Base-by-base conservation (phyloP, 2,329 filamentous ascomycete genomes). In the Venturiaceae sp. region DNA sequence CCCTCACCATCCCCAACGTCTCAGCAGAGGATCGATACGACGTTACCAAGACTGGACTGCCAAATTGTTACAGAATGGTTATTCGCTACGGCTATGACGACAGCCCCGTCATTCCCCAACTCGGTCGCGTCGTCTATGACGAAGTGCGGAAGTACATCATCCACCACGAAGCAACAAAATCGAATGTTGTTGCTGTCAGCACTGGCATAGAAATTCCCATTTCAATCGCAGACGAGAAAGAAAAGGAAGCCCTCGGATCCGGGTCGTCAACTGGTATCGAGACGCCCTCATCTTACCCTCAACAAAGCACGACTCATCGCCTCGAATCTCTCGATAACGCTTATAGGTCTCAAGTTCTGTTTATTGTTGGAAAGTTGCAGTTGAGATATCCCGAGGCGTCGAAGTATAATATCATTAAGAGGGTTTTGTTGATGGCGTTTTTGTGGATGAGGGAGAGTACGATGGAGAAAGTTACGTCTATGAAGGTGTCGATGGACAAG, bases 1-100 rank as follows among this genome's bases (percentile, higher is more conserved):
- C 85, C 0, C 74, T 88, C 0, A 78, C 83, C 33, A 72, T 75
- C 2, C 85, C 86, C 0, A 79, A 77, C 0, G 78, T 71, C 8
- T 53, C 62, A 6, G 85, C 2, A 2, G 75, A 76, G 2, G 73
- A 81, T 6, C 72, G 79, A 1, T 81, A 80, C 61, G 72, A 74
- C 21, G 72, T 80, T 5, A 66, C 68, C 6, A 68, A 74, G 6
- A 69, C 76, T 6, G 68, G 73, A 0, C 70, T 88, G 21, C 81
- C 82, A 0, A 80, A 83, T 33, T 85, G 83, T 63, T 90, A 88
- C 67, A 81, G 85, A 2, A 74, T 90, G 9, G 82, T 87, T 2
- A 77, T 88, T 2, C 81, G 86, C 13, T 84, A 90, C 65, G 87
- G 87, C 1, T 91, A 87, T 68, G 86, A 81, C 69, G 87, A 91